A percentile compares a stretch with the other conserved stretches of the same genome.
These are phyloP conservation scores for Naganishia friedmannii DNA, from an alignment of 768 basidiomycete species.

Conservation along the genomic window DNA sequence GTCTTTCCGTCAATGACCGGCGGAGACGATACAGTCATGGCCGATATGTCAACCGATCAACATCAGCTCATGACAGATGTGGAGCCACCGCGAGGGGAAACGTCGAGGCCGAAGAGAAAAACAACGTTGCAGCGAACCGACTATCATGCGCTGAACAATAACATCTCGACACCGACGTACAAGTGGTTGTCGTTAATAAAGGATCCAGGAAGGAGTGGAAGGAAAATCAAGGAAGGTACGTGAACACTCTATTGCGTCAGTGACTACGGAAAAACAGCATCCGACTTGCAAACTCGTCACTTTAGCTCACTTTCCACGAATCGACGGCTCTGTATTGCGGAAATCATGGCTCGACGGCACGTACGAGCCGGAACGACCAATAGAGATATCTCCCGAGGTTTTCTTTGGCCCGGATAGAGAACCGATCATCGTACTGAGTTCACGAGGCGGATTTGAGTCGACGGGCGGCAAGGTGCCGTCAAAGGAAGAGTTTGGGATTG, in stretches of 20 bases:
- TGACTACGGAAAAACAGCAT: too few relatives aligned
- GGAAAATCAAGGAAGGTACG: constrained; percentile 41
- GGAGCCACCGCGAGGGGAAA: background rate
- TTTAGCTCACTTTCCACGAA: constrained; percentile 24
- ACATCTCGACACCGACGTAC: constrained; percentile 45
- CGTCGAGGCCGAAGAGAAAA: constrained; percentile 43
- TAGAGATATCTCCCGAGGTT: constrained; percentile 30
- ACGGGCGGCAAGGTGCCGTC: constrained; percentile 88
- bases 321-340: constrained; percentile 39
- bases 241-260: too few relatives aligned
- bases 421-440: constrained; percentile 71
- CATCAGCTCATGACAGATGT: background rate
- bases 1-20: constrained; percentile 3
- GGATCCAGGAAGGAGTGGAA: constrained; percentile 44
- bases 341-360: constrained; percentile 29
- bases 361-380: constrained; percentile 3
- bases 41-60: background rate
- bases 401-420: constrained; percentile 55
- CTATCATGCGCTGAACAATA: constrained; percentile 48
- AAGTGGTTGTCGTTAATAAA: constrained; percentile 48
- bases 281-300: constrained; percentile 28
- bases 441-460: constrained; percentile 60
- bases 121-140: constrained; percentile 44
- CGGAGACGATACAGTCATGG: background rate
- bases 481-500: constrained; percentile 63